phyloP scores from a whole-genome alignment of 2,329 filamentous ascomycete genomes.

The Pestalotiopsis fici region DNA sequence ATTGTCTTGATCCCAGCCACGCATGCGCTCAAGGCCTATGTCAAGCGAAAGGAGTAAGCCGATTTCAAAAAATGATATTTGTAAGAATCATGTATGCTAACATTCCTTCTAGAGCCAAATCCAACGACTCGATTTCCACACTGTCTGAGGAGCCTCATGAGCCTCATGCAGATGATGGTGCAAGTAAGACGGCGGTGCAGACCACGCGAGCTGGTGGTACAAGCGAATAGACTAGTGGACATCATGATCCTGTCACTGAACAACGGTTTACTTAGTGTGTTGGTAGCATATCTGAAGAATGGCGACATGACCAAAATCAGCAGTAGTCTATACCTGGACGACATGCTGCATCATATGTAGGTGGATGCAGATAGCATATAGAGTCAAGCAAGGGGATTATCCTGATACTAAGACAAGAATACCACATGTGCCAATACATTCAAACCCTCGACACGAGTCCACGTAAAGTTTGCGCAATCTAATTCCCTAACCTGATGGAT shows the following conservation, averaged over 20 bases:
- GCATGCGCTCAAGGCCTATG: slow-evolving; percentile 20
- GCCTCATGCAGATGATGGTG: not conserved
- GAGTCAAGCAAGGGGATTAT: no score
- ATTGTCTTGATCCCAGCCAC: slow-evolving; percentile 17
- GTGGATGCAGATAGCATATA: no score
- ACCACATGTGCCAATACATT: no score
- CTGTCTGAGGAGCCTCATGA: not conserved
- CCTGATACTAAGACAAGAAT: no score
- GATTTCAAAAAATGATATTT: not conserved
- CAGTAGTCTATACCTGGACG: no score
- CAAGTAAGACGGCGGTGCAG: not conserved
- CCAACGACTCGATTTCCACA: not conserved
- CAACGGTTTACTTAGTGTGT: not conserved
- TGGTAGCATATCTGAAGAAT: no score
- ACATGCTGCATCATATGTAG: no score
- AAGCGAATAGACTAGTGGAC: not conserved
- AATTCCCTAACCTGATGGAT: no score
- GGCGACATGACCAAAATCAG: no score
- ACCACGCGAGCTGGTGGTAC: not conserved
- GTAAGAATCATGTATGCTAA: not conserved
- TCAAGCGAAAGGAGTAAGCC: slow-evolving; percentile 23
- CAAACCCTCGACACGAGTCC: no score
- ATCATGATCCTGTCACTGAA: not conserved
- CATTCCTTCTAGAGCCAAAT: not conserved
- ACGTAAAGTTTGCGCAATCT: no score